Percentiles rank a stretch among this genome's conserved stretches.
phyloP scores from a whole-genome alignment of 257 asterid species.

The Primulina eburnea region DNA sequence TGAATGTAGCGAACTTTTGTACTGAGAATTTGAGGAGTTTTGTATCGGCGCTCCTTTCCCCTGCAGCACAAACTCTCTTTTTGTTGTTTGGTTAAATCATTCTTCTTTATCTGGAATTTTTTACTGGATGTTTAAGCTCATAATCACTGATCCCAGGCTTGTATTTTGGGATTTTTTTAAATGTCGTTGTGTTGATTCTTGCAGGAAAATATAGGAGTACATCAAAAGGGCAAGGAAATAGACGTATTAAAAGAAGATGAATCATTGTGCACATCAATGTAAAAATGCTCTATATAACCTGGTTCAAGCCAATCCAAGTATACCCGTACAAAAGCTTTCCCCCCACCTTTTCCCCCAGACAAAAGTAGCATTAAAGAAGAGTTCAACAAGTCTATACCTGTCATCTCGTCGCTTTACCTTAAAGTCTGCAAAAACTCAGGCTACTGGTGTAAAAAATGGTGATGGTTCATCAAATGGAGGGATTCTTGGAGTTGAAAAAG shows the following conservation, averaged over 20 bases:
- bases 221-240: slow-evolving; percentile 2
- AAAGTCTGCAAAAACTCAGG: slow-evolving; percentile 34
- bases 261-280: slow-evolving; percentile 40
- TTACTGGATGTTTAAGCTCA: neutral
- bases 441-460: slow-evolving; percentile 27
- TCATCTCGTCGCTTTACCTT: slow-evolving; percentile 37
- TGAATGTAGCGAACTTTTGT: neutral
- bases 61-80: neutral
- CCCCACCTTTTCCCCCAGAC: slow-evolving; percentile 31
- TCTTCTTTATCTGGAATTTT: neutral
- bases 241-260: slow-evolving; percentile 32
- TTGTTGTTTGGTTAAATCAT: slow-evolving; percentile 9
- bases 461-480: slow-evolving; percentile 30
- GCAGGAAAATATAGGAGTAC: neutral
- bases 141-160: neutral
- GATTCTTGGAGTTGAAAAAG: slow-evolving; percentile 23
- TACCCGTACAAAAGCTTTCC: slow-evolving; percentile 33
- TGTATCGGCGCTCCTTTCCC: neutral
- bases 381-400: slow-evolving; percentile 18
- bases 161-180: neutral
- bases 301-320: slow-evolving; percentile 33
- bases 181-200: neutral
- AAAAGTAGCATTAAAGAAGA: slow-evolving; percentile 20
- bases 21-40: neutral
- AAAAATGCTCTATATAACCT: slow-evolving; percentile 37